Evolutionary conservation across 2,329 filamentous ascomycete genomes (phyloP), one percentile per base, ranked within the genome.

Genomic region (Rhinocladiella mackenziei): DNA sequence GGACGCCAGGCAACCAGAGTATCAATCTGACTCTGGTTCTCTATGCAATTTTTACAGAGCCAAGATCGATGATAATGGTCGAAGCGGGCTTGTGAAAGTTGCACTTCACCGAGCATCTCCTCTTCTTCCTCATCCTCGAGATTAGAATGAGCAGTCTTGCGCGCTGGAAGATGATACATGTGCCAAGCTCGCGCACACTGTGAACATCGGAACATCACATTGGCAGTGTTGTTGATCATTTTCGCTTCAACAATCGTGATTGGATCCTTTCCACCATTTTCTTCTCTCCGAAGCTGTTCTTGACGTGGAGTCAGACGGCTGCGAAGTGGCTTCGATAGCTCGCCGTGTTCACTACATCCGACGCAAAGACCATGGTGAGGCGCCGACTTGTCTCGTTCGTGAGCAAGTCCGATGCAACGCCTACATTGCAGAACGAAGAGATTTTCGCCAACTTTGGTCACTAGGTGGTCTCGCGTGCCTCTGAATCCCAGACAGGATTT

Each of bases 1-100:
- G 88, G 88, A 47, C 91, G 81, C 92, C 92, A 98, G 10, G 91
- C 89, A 40, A 97, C 82, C 4, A 98, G 65, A n/a, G 74, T 73
- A 45, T 85, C 78, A 11, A 95, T 78, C 57, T 89, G 89, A 17
- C 75, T 69, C 5, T 75, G 71, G 14, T 74, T 71, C 6, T 80
- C 73, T 5, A 72, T 66, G 58, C 92, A 98, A 11, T 91, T 81
- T 46, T 81, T 80, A 66, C 94, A 98, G 43, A 77, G 75, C 86
- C 88, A 95, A 41, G 80, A 77, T 9, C 72, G 70, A 2, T 77
- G 77, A 64, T 94, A 94, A 59, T 92, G 82, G 2, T 79, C 71
- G 32, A 86, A 77, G 2, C 83, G 79, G 50, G 81, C 75, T 14
- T 78, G 70, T 15, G 77, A 77, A 33, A 80, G 60, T 32, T 75